These are phyloP conservation scores for Malus orientalis DNA, from an alignment of 306 rosid species.

Conservation along the genomic window DNA sequence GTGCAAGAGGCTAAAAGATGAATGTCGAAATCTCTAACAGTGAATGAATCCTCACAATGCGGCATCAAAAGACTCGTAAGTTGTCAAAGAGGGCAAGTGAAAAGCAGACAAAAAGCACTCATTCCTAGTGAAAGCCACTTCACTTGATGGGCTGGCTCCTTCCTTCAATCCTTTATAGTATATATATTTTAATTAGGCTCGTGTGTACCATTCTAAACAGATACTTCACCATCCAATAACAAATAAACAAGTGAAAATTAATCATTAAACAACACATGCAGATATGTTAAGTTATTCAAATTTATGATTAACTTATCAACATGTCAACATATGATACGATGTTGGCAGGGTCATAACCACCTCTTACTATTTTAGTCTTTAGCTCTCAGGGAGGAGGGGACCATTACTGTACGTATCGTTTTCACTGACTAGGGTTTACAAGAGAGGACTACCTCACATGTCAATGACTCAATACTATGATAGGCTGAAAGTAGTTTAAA, in stretches of 20 bases:
- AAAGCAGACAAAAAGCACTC: slow-evolving; percentile 18
- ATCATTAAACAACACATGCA: slow-evolving; percentile 1
- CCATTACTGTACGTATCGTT: not conserved
- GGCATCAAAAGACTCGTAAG: slow-evolving; percentile 2
- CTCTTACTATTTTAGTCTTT: not conserved
- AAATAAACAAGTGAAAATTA: not conserved
- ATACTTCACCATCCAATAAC: slow-evolving; percentile 9
- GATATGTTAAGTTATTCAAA: too few species aligned
- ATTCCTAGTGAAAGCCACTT: slow-evolving; percentile 15
- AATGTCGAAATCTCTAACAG: not conserved
- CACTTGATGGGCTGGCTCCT: slow-evolving; percentile 10
- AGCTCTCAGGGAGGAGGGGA: not conserved
- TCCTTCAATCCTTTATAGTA: not conserved
- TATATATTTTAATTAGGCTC: not conserved
- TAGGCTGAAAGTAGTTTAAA: not conserved
- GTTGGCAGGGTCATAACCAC: not conserved
- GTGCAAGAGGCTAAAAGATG: not conserved
- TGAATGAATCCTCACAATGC: not conserved
- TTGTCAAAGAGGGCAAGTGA: not conserved
- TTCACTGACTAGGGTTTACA: not conserved
- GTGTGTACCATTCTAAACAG: not conserved
- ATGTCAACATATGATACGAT: not conserved
- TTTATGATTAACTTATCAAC: not conserved
- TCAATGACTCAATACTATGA: not conserved
- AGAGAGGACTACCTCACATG: not conserved